These are phyloP conservation scores for Angomonas ambiguus DNA, from an alignment of 208 protist genomes.

Conservation along the genomic window DNA sequence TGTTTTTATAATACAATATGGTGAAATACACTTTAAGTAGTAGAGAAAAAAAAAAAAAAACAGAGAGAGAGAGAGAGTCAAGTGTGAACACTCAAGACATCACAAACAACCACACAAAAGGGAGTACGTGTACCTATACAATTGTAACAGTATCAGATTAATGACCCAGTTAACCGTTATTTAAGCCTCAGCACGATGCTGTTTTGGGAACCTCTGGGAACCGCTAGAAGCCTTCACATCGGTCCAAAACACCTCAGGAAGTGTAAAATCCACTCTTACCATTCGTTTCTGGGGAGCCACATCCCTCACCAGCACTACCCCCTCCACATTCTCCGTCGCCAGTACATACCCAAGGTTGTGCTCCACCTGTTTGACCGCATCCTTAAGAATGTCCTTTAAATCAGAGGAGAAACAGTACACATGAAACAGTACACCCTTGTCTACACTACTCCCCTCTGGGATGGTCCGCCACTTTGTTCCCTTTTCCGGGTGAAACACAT, in stretches of 20 bases:
- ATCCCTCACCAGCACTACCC: conserved; percentile 89
- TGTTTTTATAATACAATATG: too few relatives aligned
- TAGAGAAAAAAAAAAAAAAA: background rate
- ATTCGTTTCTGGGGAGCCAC: conserved; percentile 94
- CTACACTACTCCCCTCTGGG: conserved; percentile 8
- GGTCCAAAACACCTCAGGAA: conserved; percentile 72
- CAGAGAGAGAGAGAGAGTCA: background rate
- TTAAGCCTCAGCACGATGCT: background rate
- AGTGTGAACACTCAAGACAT: background rate
- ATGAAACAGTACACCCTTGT: conserved; percentile 58
- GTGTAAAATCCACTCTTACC: conserved; percentile 92
- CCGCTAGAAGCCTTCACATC: background rate
- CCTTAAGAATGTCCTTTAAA: conserved; percentile 36
- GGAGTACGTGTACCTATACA: too few relatives aligned
- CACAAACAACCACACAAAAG: background rate
- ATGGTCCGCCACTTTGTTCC: conserved; percentile 9
- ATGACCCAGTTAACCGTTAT: too few relatives aligned
- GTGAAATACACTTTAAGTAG: too few relatives aligned
- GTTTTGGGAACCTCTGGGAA: background rate
- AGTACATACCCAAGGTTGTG: conserved; percentile 21
- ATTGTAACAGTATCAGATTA: too few relatives aligned
- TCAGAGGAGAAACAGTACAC: conserved; percentile 87
- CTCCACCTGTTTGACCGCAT: conserved; percentile 74
- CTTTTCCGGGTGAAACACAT: conserved; percentile 62
- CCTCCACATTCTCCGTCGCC: conserved; percentile 31